Evolutionary conservation across 2,329 filamentous ascomycete species (phyloP).

Genomic region (Colletotrichum chlorophyti): DNA sequence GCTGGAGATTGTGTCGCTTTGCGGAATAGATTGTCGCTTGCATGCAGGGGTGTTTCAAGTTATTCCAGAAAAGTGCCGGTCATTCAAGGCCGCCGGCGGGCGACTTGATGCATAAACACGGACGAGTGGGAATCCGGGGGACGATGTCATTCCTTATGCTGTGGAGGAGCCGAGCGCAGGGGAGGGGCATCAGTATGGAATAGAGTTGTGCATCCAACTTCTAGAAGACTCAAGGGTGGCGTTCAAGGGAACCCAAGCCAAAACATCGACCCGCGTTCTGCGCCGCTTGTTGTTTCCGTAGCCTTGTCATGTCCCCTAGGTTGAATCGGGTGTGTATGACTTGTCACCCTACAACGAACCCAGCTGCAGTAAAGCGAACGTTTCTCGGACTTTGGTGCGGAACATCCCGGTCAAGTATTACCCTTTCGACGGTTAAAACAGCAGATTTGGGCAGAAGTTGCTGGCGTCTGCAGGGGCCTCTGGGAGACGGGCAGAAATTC

Average conservation of each 20-base stretch:
- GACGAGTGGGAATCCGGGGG: conserved; percentile 19
- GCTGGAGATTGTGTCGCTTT: background rate
- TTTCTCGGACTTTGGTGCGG: conserved; percentile 20
- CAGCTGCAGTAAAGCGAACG: background rate
- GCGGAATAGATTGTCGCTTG: too few species aligned
- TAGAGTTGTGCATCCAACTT: conserved; percentile 2
- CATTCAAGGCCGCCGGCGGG: background rate
- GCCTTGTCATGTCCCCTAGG: conserved; percentile 15
- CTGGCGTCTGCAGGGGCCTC: background rate
- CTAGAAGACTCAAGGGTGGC: background rate
- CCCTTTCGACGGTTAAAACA: background rate
- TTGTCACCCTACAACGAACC: too few species aligned
- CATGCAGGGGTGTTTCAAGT: conserved; percentile 23
- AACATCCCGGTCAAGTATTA: conserved; percentile 4
- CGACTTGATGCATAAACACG: conserved; percentile 15
- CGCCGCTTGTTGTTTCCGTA: conserved; percentile 2
- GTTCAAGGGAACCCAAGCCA: conserved; percentile 11
- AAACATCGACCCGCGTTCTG: conserved; percentile 7
- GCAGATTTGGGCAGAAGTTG: background rate
- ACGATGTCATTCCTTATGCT: conserved; percentile 21
- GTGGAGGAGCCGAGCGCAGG: conserved; percentile 11
- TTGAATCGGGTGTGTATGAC: too few species aligned
- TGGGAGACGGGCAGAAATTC: conserved; percentile 2
- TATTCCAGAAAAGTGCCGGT: conserved; percentile 21
- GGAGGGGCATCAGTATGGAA: conserved; percentile 1